phyloP scores from a whole-genome alignment of 2,329 filamentous ascomycete genomes.

The Fusarium sp. region DNA sequence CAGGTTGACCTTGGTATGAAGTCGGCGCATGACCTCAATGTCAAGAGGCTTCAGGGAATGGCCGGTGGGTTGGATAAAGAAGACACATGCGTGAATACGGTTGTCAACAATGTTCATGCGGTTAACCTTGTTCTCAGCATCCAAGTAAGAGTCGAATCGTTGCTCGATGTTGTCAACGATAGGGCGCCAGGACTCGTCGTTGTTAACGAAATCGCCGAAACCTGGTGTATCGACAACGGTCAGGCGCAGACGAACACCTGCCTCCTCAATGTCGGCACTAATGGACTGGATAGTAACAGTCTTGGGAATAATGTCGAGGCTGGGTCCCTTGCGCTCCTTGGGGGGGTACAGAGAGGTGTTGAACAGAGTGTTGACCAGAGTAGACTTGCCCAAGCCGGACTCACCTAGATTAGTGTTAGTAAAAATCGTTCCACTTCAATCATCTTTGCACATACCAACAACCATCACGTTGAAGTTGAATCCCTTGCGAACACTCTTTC shows the following conservation, averaged over 20 bases:
- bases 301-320: constrained; percentile 98
- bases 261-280: constrained; percentile 97
- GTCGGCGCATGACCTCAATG: constrained; percentile 98
- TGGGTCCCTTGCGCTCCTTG: constrained; percentile 97
- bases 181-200: constrained; percentile 98
- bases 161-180: constrained; percentile 99
- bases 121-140: constrained; percentile 99
- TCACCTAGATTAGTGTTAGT: constrained; percentile 71
- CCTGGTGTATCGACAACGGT: constrained; percentile 98
- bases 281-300: constrained; percentile 95
- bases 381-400: constrained; percentile 98
- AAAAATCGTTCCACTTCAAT: neutral
- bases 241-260: constrained; percentile 92
- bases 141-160: constrained; percentile 96
- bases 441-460: constrained; percentile 75
- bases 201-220: constrained; percentile 99
- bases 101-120: constrained; percentile 99
- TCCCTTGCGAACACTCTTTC: constrained; percentile 99
- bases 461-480: constrained; percentile 99
- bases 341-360: constrained; percentile 99
- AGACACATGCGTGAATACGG: constrained; percentile 97
- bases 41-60: constrained; percentile 98
- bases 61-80: constrained; percentile 99
- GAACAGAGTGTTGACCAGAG: constrained; percentile 98
- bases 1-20: constrained; percentile 99